Evolutionary conservation across 768 basidiomycete genomes (phyloP).

Genomic region (Asterophora lycoperdoides): DNA sequence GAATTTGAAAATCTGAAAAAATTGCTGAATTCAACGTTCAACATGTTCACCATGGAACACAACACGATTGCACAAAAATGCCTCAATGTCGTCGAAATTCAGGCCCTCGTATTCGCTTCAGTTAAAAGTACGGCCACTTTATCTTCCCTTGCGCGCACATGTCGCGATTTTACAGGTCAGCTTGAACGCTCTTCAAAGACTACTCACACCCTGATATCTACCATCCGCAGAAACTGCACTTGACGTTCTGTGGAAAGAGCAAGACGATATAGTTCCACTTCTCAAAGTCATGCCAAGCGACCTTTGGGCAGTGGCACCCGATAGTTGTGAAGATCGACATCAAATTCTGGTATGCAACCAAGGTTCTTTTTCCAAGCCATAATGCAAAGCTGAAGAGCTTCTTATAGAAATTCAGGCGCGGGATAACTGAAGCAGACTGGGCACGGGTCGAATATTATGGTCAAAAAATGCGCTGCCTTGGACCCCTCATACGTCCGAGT

Average conservation of each 20-base stretch:
- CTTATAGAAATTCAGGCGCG: not conserved
- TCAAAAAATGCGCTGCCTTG: not conserved
- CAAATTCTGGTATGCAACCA: not conserved
- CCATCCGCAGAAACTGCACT: not conserved
- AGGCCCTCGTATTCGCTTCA: not conserved
- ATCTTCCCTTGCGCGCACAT: not conserved
- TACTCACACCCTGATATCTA: not conserved
- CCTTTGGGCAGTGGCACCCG: not conserved
- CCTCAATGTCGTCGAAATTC: not conserved
- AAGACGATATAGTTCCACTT: not conserved
- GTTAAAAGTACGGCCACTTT: not conserved
- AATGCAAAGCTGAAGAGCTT: not conserved
- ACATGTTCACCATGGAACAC: not conserved
- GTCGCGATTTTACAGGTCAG: not conserved
- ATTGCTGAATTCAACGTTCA: not conserved
- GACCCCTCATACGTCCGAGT: not conserved
- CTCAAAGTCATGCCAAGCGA: conserved; percentile 4
- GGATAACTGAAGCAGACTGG: not conserved
- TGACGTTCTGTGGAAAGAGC: not conserved
- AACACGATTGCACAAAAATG: not conserved
- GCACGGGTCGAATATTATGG: not conserved
- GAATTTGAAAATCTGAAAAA: not conserved
- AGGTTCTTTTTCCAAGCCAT: too few species aligned
- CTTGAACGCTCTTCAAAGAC: not conserved
- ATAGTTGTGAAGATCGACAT: not conserved